These are phyloP conservation scores for Harrya chromipes DNA, from an alignment of 768 basidiomycete species.

Conservation along the genomic window DNA sequence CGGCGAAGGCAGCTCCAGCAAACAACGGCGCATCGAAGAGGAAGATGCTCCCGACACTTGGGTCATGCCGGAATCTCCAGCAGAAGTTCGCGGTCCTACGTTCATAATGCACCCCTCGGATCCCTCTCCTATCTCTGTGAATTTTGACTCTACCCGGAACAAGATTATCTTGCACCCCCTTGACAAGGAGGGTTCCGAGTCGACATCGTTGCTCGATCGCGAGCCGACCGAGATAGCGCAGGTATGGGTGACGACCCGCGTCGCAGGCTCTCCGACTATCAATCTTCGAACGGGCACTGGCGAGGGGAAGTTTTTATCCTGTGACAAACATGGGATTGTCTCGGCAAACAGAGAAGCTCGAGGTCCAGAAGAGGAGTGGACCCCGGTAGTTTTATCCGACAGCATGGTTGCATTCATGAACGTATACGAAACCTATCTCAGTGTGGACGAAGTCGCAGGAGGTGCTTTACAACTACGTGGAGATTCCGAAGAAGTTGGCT, in stretches of 20 bases:
- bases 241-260: slow-evolving; percentile 88
- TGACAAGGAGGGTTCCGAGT: slow-evolving; percentile 56
- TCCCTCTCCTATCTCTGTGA: slow-evolving; percentile 70
- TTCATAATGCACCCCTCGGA: slow-evolving; percentile 83
- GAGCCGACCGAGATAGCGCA: slow-evolving; percentile 80
- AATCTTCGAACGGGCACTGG: slow-evolving; percentile 86
- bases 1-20: slow-evolving; percentile 41
- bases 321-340: slow-evolving; percentile 82
- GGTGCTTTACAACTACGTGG: slow-evolving; percentile 74
- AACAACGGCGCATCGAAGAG: slow-evolving; percentile 51
- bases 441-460: slow-evolving; percentile 84
- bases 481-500: slow-evolving; percentile 83
- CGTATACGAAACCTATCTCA: slow-evolving; percentile 84
- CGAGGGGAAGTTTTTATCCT: slow-evolving; percentile 87
- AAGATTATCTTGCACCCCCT: slow-evolving; percentile 63
- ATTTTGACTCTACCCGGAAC: slow-evolving; percentile 74
- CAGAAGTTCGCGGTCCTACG: slow-evolving; percentile 83
- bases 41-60: slow-evolving; percentile 71
- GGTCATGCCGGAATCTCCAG: slow-evolving; percentile 69
- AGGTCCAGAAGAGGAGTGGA: slow-evolving; percentile 94
- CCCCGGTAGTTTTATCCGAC: slow-evolving; percentile 74
- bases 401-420: slow-evolving; percentile 89
- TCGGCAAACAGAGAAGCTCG: slow-evolving; percentile 84
- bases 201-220: slow-evolving; percentile 54
- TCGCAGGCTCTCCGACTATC: slow-evolving; percentile 80